phyloP scores from a whole-genome alignment of 805 yeast genomes.

The Isabelozyma pseudorhagii region DNA sequence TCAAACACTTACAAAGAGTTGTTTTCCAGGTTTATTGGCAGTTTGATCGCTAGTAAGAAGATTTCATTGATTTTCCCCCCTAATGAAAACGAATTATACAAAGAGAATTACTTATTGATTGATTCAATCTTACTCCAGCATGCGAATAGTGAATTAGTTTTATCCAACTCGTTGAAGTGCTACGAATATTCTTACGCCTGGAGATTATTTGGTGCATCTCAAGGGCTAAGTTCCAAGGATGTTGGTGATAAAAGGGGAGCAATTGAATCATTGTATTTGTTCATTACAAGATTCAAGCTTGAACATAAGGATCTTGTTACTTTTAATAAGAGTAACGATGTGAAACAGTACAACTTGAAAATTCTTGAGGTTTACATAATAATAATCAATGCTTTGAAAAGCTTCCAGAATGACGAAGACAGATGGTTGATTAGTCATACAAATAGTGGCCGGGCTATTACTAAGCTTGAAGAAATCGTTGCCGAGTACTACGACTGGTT shows the following conservation, averaged over 20 bases:
- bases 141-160: slow-evolving; percentile 28
- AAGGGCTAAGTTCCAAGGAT: slow-evolving; percentile 6
- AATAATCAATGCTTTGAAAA: slow-evolving; percentile 35
- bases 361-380: slow-evolving; percentile 40
- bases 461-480: slow-evolving; percentile 25
- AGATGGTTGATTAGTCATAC: slow-evolving; percentile 31
- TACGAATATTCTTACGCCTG: slow-evolving; percentile 40
- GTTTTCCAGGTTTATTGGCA: slow-evolving; percentile 22
- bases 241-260: slow-evolving; percentile 36
- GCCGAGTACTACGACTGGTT: slow-evolving; percentile 36
- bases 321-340: slow-evolving; percentile 15
- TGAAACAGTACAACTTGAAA: slow-evolving; percentile 34
- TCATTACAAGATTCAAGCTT: slow-evolving; percentile 31
- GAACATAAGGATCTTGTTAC: slow-evolving; percentile 17
- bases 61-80: slow-evolving; percentile 21
- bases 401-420: slow-evolving; percentile 32
- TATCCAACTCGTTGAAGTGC: slow-evolving; percentile 26
- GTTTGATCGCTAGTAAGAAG: slow-evolving; percentile 20
- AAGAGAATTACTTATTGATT: slow-evolving; percentile 24
- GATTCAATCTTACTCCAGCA: slow-evolving; percentile 30
- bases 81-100: slow-evolving; percentile 13
- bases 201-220: slow-evolving; percentile 31
- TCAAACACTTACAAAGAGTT: slow-evolving; percentile 1
- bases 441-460: slow-evolving; percentile 11
- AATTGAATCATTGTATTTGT: slow-evolving; percentile 35